Base-by-base conservation (phyloP, 2,329 filamentous ascomycete species). In the Neopestalotiopsis sp. region DNA sequence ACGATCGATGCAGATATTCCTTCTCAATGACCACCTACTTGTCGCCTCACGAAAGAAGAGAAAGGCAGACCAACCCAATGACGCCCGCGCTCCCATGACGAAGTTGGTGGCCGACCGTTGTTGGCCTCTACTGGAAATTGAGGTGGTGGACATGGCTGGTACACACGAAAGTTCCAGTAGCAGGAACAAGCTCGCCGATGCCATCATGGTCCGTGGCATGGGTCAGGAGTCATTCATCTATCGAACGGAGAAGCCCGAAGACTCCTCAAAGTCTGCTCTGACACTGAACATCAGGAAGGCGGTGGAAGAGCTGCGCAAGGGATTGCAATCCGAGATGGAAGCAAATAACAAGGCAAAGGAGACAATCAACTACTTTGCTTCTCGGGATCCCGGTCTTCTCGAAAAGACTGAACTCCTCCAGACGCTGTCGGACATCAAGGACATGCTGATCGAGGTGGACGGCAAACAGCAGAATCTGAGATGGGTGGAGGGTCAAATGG, bases 391-490 rank as follows among this genome's bases (percentile, higher is more conserved):
- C 1, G 90, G 91, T 1, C 85, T 95, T 30, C 84, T 95, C 57
- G 92, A 94, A 76, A 94, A 95, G 79, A 90, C 92, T 0, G 93
- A 95, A 69, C 83, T 96, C 2, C 86, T 97, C 14, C 94, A 96
- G 76, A 92, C 89, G 7, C 81, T 94, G 10, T 94, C 94, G 1
- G 90, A 91, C 71, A 90, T 92, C 74, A 94, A 94, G 77, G 93
- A 97, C 78, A 92, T 97, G 82, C 88, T 97, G 67, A 95, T 99
- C 73, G 96, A 99, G 75, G 94, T 97, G 14, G 96, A 98, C 76
- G 96, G 96, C 63, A 97, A 97, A 76, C 95, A 98, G 79, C 94
- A 98, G 78, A 98, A 96, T 78, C 87, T 99, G 61, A 92, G 95
- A 66, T 98, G 94, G 94, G 94, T 99, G 0, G 96, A 99, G 79